Base-by-base conservation (phyloP, 352 stramenopile species). In the Pythium sp. region DNA sequence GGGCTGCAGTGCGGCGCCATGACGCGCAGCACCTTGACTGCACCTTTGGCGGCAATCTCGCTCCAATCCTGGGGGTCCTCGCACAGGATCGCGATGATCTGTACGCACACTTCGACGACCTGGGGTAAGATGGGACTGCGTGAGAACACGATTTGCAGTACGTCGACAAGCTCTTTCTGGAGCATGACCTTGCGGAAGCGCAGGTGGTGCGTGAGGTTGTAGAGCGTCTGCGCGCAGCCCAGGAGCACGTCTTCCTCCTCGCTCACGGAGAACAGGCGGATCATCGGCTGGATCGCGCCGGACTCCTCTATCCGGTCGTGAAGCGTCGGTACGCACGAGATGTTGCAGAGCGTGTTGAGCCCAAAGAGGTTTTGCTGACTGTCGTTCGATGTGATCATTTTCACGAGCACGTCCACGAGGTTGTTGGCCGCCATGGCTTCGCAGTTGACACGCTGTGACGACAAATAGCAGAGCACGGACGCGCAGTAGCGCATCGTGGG, bases 271-370 rank as follows among this genome's bases (percentile, higher is more conserved):
- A 94, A 69, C 22, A 94, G 61, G 0, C 76, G 79, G 20, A 93
- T 63, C 59, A 88, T 80, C 30, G 85, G 81, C 14, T 74, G 22
- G 2, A 90, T 75, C 14, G 77, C 72, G 0, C 75, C 74, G 7
- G 81, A 78, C 56, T 94, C 85, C 28, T 90, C 81, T 9, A 93
- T 79, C 5, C 86, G 86, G 32, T 93, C 83, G 69, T 94, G 87
- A 7, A 94, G 76, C 24, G 70, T 73, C 51, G 76, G 72, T 3
- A 80, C 75, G 22, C 75, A 82, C 32, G 87, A 90, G 58, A 93
- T 86, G 49, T 94, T 94, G 73, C 87, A 92, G 4, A 94, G 77
- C 34, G 86, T 81, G 43, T 92, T 91, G 46, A 93, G 74, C 11
- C 76, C 82, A 62, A 90, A 92, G 24, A 87, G 71, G 69, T 90